These are phyloP conservation scores for Exobasidium rhododendri DNA, from an alignment of 1,284 basidiomycete species.

Conservation along the genomic window DNA sequence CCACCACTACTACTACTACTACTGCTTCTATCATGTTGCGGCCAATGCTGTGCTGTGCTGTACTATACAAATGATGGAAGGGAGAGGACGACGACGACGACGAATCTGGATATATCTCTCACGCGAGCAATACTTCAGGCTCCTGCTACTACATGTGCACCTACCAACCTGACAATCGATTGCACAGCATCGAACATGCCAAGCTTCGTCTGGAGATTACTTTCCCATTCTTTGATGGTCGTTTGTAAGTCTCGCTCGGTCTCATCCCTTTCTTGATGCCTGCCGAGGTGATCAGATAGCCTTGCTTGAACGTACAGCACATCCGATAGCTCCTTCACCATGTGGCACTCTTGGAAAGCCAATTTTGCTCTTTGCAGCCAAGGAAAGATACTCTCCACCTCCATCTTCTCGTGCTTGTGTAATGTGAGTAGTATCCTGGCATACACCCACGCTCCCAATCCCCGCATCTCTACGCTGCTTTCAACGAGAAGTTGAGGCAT, in stretches of 20 bases:
- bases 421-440: not conserved
- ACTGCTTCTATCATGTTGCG: not conserved
- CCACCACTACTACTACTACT: not conserved
- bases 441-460: not conserved
- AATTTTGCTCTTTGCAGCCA: constrained; percentile 1
- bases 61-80: too few species aligned
- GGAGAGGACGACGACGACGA: too few species aligned
- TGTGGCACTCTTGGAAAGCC: not conserved
- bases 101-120: too few species aligned
- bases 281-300: not conserved
- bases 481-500: not conserved
- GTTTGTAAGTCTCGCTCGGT: not conserved
- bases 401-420: not conserved
- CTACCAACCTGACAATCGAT: not conserved
- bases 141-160: constrained; percentile 7
- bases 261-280: not conserved
- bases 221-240: not conserved
- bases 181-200: not conserved
- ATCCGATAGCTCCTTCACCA: not conserved
- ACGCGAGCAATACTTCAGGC: too few species aligned
- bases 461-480: not conserved
- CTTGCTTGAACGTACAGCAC: constrained; percentile 7
- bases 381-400: not conserved
- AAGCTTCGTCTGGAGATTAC: not conserved
- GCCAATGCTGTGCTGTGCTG: not conserved